Evolutionary conservation across 1,284 basidiomycete species (phyloP).

Genomic region (Coriolopsis trogii): DNA sequence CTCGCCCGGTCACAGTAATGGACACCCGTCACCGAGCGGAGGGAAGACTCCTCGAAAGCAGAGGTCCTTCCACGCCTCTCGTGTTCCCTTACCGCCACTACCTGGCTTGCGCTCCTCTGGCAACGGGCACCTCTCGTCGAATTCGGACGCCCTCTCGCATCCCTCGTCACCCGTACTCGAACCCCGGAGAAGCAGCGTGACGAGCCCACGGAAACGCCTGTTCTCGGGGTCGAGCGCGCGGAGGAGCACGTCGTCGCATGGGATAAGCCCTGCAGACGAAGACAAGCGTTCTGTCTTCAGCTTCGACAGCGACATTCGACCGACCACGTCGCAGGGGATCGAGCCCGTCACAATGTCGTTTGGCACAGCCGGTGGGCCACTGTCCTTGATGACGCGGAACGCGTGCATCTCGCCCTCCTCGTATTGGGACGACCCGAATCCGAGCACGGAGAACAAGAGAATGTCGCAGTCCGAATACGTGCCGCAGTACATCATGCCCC

Average conservation of each 20-base stretch:
- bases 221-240: constrained; percentile 59
- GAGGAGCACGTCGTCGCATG: constrained; percentile 53
- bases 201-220: constrained; percentile 50
- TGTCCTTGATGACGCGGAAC: constrained; percentile 32
- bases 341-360: constrained; percentile 32
- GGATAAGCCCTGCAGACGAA: constrained; percentile 45
- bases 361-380: constrained; percentile 26
- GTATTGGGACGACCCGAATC: constrained; percentile 49
- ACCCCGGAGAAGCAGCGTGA: constrained; percentile 24
- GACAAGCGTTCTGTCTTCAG: constrained; percentile 55
- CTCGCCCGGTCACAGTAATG: constrained; percentile 5
- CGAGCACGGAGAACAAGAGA: constrained; percentile 17
- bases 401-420: constrained; percentile 39
- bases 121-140: constrained; percentile 10
- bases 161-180: constrained; percentile 22
- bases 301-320: constrained; percentile 31
- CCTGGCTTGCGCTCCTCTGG: constrained; percentile 33
- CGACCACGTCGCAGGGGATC: constrained; percentile 14
- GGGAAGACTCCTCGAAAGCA: constrained; percentile 36
- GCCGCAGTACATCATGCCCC: constrained; percentile 67
- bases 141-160: constrained; percentile 22
- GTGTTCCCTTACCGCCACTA: constrained; percentile 38
- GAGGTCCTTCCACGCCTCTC: constrained; percentile 41
- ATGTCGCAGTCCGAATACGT: constrained; percentile 47
- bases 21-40: constrained; percentile 4